These are phyloP conservation scores for Leishmania amazonensis DNA, from an alignment of 208 protist genomes.

Conservation along the genomic window DNA sequence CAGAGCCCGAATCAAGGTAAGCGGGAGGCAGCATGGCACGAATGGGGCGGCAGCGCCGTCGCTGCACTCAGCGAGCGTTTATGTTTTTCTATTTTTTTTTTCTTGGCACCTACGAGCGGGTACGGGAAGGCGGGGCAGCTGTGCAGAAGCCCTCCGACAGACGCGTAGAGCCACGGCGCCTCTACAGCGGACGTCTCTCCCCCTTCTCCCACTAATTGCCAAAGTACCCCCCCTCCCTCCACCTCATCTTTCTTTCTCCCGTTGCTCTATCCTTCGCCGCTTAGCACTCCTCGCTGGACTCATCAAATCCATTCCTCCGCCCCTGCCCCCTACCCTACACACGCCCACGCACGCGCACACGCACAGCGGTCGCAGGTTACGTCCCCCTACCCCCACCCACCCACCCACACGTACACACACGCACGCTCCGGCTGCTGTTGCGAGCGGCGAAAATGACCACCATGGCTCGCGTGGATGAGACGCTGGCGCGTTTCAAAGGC, in stretches of 20 bases:
- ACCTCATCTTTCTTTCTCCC: neutral
- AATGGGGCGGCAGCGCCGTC: neutral
- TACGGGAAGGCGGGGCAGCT: neutral
- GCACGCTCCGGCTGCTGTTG: neutral
- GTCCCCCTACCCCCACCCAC: too few relatives aligned
- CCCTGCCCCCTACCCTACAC: neutral
- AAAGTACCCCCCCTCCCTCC: neutral
- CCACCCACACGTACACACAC: neutral
- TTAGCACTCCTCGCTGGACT: neutral
- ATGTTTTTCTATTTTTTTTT: neutral
- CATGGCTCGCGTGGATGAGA: conserved; percentile 67
- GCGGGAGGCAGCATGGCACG: neutral
- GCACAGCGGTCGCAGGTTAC: neutral
- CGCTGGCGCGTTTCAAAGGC: conserved; percentile 70
- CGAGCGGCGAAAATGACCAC: conserved; percentile 60
- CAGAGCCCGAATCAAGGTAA: neutral
- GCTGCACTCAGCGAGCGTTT: neutral
- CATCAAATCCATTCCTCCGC: too few relatives aligned
- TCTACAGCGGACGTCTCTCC: neutral
- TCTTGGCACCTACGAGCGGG: neutral
- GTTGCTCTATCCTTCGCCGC: neutral
- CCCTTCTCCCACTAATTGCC: neutral
- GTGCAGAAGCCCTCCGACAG: neutral
- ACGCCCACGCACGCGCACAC: neutral
- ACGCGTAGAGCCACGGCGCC: neutral